Percentiles rank a stretch among this genome's conserved stretches.
Evolutionary conservation across 23 red algal genomes (phyloP).

Genomic region (Gracilariopsis chorda): DNA sequence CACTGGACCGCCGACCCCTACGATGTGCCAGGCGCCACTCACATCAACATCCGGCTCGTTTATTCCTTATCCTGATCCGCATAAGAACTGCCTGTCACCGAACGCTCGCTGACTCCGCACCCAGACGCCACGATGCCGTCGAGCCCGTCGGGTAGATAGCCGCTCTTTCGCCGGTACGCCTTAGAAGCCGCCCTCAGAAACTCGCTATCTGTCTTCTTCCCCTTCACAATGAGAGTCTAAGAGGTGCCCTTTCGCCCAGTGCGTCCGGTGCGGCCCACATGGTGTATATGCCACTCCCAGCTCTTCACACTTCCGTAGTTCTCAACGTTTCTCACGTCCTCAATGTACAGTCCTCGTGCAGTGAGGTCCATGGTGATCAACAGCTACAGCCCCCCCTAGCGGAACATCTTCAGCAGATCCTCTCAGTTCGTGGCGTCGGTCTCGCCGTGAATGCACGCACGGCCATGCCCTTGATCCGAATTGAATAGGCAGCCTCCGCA

Average conservation of each 20-base stretch:
- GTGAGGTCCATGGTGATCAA: constrained; percentile 67
- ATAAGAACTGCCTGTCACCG: background rate
- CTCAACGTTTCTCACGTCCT: constrained; percentile 47
- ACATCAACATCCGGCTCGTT: too few species aligned
- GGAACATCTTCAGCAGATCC: constrained; percentile 62
- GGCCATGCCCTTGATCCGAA: constrained; percentile 31
- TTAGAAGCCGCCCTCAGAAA: constrained; percentile 13
- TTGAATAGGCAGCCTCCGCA: constrained; percentile 50
- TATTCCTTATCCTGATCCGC: too few species aligned
- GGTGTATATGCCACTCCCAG: constrained; percentile 69
- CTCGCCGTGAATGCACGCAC: constrained; percentile 74
- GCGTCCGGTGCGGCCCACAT: constrained; percentile 69
- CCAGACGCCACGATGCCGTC: background rate
- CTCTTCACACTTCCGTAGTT: constrained; percentile 56
- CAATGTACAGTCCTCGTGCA: constrained; percentile 69
- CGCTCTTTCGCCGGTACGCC: background rate
- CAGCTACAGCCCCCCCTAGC: constrained; percentile 38
- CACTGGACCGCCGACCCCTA: constrained; percentile 49
- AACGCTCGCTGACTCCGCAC: background rate
- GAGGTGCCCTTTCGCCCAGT: constrained; percentile 55
- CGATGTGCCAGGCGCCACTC: constrained; percentile 42
- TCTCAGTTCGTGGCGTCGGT: constrained; percentile 58
- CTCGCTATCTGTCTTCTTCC: background rate
- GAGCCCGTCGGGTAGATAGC: background rate
- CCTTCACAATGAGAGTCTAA: constrained; percentile 52